These are phyloP conservation scores for Boeremia exigua DNA, from an alignment of 2,329 filamentous ascomycete species.

Conservation along the genomic window DNA sequence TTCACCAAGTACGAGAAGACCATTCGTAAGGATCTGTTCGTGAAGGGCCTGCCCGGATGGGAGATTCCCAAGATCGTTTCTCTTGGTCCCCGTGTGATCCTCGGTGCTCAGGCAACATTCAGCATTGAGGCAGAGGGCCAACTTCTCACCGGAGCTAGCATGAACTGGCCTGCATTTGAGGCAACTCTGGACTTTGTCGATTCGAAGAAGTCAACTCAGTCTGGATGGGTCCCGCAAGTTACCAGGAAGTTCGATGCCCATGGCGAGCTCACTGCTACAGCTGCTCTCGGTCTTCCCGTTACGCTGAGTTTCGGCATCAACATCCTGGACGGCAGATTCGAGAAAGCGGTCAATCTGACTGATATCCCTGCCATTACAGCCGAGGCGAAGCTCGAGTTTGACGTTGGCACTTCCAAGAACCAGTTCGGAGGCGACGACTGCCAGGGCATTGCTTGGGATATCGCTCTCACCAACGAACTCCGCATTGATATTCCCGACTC, in stretches of 20 bases:
- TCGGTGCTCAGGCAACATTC: slow-evolving; percentile 9
- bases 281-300: slow-evolving; percentile 11
- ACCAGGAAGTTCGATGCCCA: slow-evolving; percentile 11
- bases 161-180: slow-evolving; percentile 12
- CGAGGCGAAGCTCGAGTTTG: slow-evolving; percentile 13
- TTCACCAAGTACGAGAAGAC: slow-evolving; percentile 16
- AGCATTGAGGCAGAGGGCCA: slow-evolving; percentile 13
- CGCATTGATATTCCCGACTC: slow-evolving; percentile 8
- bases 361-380: slow-evolving; percentile 13
- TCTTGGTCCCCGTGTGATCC: slow-evolving; percentile 6
- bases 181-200: slow-evolving; percentile 12
- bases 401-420: slow-evolving; percentile 8
- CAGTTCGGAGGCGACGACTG: slow-evolving; percentile 11
- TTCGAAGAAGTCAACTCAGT: slow-evolving; percentile 8
- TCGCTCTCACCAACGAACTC: slow-evolving; percentile 12
- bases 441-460: slow-evolving; percentile 14
- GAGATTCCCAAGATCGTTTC: slow-evolving; percentile 13
- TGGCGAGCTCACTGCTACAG: slow-evolving; percentile 9
- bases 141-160: slow-evolving; percentile 9
- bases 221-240: slow-evolving; percentile 12
- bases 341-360: slow-evolving; percentile 11
- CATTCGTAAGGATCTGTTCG: slow-evolving; percentile 8
- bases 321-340: slow-evolving; percentile 4
- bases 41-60: slow-evolving; percentile 10
- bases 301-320: slow-evolving; percentile 12